phyloP scores from a whole-genome alignment of 2,329 filamentous ascomycete genomes.

The Aspergillus piperis region DNA sequence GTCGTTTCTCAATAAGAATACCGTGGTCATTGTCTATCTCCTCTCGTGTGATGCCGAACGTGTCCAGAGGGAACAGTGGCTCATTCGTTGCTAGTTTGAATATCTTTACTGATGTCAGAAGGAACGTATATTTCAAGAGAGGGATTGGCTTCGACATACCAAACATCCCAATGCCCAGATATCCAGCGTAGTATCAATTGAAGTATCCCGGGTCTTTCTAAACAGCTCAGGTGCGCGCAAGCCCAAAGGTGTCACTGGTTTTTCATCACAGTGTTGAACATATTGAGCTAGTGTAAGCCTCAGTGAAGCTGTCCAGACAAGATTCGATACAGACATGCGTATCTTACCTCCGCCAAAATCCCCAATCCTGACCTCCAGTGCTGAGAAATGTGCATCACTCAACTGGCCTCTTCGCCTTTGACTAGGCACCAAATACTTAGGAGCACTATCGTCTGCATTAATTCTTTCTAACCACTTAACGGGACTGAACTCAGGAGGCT shows the following conservation, averaged over 20 bases:
- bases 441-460: conserved; percentile 19
- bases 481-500: conserved; percentile 19
- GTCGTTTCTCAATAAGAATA: conserved; percentile 10
- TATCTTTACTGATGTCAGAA: conserved; percentile 13
- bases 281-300: conserved; percentile 10
- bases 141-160: conserved; percentile 13
- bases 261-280: conserved; percentile 10
- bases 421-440: conserved; percentile 22
- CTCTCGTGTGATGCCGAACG: conserved; percentile 20
- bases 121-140: no score
- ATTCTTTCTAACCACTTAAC: conserved; percentile 22
- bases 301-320: background rate
- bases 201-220: conserved; percentile 13
- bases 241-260: conserved; percentile 21
- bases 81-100: conserved; percentile 25
- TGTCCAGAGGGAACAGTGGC: conserved; percentile 20
- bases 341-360: conserved; percentile 27
- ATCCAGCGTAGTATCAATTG: conserved; percentile 11
- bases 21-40: conserved; percentile 18
- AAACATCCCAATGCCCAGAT: conserved; percentile 27
- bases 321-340: background rate
- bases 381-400: conserved; percentile 14
- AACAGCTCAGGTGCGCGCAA: conserved; percentile 26
- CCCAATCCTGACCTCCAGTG: conserved; percentile 22
- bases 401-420: conserved; percentile 20